Base-by-base conservation (phyloP, 148 eudicot species). In the Euryodendron excelsum region DNA sequence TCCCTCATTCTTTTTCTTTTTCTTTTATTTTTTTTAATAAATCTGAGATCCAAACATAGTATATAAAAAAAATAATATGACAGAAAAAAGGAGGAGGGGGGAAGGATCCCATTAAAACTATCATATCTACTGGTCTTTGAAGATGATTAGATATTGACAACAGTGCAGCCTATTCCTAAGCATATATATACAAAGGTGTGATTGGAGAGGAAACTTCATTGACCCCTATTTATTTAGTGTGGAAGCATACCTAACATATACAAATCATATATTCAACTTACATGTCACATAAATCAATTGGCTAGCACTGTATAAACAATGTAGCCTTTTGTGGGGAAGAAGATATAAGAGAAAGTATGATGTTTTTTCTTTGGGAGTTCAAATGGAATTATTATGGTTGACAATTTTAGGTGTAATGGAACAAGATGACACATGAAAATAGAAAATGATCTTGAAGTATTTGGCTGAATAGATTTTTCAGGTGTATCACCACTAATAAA, bases 201-300 rank as follows among this genome's bases (percentile, higher is more conserved):
- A 63, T 79, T 72, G 72, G 53, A 50, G 48, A 61, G 61, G 37
- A 72, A 72, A 75, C 20, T 48, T 39, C 63, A 34, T 52, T 27
- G 30, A 48, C 53, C 53, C 4, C 50, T 52, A 53, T 41, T 62
- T 83, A 83, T 62, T 58, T 72, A 41, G 56, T 17, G 72, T 74
- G 81, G 82, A 74, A 68, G 62, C 48, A 69, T 52, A 48, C 85
- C 85, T 74, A 82, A 82, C 85, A 61, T 44, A 7, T 74, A 11
- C 72, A 75, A 52, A 79, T 82, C 81, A 79, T 45, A 52, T 30
- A 76, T 73, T 82, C 81, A 82, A 78, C 84, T n/a, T 73, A 47
- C 53, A 71, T 44, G 66, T 64, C 73, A 77, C 73, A 77, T 33
- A 20, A n/a, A n/a, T 39, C 65, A 70, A 39, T 48, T 68, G 10